These are phyloP conservation scores for Rhodosporidiobolus odoratus DNA, from an alignment of 768 basidiomycete genomes.

Conservation along the genomic window DNA sequence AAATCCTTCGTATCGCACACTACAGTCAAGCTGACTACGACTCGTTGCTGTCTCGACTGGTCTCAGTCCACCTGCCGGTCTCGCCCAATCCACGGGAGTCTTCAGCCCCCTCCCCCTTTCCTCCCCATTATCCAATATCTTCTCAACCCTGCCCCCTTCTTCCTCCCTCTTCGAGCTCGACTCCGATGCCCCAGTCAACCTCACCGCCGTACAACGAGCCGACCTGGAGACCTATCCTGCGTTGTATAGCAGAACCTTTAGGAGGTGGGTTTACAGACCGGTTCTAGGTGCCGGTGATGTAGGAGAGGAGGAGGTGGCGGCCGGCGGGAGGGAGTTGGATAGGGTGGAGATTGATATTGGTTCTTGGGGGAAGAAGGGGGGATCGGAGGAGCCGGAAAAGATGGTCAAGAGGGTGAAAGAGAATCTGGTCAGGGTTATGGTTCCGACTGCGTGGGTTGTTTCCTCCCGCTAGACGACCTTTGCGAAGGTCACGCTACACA, in stretches of 20 bases:
- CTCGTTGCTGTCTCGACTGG: too few species aligned
- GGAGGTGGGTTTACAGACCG: slow-evolving; percentile 18
- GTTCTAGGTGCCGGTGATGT: not conserved
- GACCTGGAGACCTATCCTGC: not conserved
- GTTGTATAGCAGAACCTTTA: not conserved
- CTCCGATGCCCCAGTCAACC: too few species aligned
- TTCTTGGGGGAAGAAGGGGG: not conserved
- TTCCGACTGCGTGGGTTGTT: slow-evolving; percentile 21
- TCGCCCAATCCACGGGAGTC: slow-evolving; percentile 1
- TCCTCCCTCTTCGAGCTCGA: not conserved
- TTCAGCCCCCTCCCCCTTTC: not conserved
- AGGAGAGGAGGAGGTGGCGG: not conserved
- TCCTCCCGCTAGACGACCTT: too few species aligned
- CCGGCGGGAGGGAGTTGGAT: too few species aligned
- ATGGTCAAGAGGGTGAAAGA: not conserved
- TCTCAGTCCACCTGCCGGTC: slow-evolving; percentile 6
- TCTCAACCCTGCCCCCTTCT: not conserved
- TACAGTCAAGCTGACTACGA: not conserved
- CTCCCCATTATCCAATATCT: not conserved
- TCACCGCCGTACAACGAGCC: not conserved
- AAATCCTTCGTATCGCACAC: not conserved
- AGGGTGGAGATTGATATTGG: not conserved
- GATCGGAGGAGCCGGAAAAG: not conserved
- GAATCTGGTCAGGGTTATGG: slow-evolving; percentile 14
- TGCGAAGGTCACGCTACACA: too few species aligned